Evolutionary conservation across 106 monocot species (phyloP).

Genomic region (Posidonia australis): DNA sequence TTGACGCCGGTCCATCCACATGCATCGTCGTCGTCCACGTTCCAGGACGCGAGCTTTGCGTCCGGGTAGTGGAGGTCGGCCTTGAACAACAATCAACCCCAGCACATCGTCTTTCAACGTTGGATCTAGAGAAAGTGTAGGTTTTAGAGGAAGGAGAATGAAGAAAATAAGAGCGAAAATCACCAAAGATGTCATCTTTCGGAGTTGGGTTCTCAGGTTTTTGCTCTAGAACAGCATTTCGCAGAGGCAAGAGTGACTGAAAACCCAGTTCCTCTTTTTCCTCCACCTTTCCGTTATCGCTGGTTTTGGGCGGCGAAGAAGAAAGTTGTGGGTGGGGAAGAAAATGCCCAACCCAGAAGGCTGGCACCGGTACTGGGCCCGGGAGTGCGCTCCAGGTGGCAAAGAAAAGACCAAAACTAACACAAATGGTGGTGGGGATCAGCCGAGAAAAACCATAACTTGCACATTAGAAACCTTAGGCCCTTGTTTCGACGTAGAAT

Average conservation of each 20-base stretch:
- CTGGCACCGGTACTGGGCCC: neutral
- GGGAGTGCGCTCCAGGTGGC: too few relatives aligned
- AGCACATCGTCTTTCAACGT: constrained; percentile 81
- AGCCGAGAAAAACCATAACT: too few relatives aligned
- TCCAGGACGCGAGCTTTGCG: constrained; percentile 65
- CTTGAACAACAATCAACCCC: constrained; percentile 94
- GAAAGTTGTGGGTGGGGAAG: neutral
- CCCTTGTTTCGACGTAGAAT: too few relatives aligned
- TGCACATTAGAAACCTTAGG: too few relatives aligned
- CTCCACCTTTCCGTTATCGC: neutral
- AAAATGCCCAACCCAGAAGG: neutral
- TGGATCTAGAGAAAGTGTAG: constrained; percentile 10
- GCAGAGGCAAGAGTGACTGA: too few relatives aligned
- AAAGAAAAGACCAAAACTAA: too few relatives aligned
- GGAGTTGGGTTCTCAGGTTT: neutral
- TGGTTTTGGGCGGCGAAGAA: neutral
- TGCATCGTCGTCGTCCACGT: constrained; percentile 63
- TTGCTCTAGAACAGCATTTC: constrained; percentile 1
- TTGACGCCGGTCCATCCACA: constrained; percentile 59
- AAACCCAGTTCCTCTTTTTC: neutral
- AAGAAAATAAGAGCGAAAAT: constrained; percentile 5
- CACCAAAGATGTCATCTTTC: constrained; percentile 11
- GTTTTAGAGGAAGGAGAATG: constrained; percentile 9
- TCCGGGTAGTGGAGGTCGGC: constrained; percentile 57
- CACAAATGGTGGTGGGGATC: too few relatives aligned